Percentiles rank a stretch among this genome's conserved stretches.
Conservation (phyloP, 345 rosid genomes). For the Hibiscus syriacus region DNA sequence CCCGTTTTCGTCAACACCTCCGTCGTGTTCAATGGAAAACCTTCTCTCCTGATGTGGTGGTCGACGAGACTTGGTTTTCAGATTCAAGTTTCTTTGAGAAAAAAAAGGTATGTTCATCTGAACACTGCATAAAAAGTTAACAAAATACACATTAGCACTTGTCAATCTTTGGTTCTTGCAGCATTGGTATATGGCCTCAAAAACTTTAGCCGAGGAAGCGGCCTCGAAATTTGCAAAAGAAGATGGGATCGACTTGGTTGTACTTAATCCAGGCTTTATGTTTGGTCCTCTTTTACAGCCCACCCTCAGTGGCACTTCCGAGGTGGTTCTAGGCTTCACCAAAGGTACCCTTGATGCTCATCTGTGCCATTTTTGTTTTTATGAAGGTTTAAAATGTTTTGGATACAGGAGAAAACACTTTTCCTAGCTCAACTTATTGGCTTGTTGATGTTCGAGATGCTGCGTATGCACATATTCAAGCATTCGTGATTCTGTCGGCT, state of each 20-base stretch:
- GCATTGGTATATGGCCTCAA: slow-evolving; percentile 23
- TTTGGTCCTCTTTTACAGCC: slow-evolving; percentile 38
- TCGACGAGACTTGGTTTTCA: neutral
- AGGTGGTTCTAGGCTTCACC: slow-evolving; percentile 14
- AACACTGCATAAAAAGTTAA: no score
- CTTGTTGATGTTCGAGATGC: slow-evolving; percentile 46
- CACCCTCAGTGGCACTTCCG: slow-evolving; percentile 18
- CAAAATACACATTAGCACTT: no score
- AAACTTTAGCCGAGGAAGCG: slow-evolving; percentile 28
- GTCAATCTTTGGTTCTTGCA: slow-evolving; percentile 9
- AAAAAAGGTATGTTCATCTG: neutral
- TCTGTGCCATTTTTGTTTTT: neutral
- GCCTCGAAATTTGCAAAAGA: slow-evolving; percentile 28
- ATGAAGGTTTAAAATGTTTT: neutral
- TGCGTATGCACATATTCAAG: slow-evolving; percentile 47
- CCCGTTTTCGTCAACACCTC: no score
- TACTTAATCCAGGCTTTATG: slow-evolving; percentile 30
- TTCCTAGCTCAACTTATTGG: slow-evolving; percentile 10
- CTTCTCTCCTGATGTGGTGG: neutral
- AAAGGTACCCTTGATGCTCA: slow-evolving; percentile 31
- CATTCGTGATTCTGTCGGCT: slow-evolving; percentile 38
- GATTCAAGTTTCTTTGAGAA: neutral
- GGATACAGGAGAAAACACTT: slow-evolving; percentile 14
- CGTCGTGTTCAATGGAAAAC: neutral
- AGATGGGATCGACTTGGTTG: slow-evolving; percentile 22